Evolutionary conservation across 176 grass and related monocot species (phyloP).

Genomic region (Stipa capillata): DNA sequence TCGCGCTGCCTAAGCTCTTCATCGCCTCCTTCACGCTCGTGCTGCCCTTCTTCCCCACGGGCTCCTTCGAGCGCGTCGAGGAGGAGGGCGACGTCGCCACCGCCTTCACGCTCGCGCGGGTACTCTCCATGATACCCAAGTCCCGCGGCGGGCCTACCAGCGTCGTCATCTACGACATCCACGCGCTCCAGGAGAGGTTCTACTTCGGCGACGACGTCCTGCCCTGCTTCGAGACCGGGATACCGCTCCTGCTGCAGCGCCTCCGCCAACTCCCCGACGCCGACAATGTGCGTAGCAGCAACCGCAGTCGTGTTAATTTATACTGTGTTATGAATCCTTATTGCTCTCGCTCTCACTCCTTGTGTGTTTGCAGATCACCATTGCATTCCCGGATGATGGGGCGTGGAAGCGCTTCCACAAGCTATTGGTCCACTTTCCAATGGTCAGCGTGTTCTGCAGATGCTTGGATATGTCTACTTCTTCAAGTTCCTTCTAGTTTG

Average conservation of each 20-base stretch:
- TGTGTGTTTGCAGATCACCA: constrained; percentile 55
- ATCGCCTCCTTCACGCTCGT: constrained; percentile 89
- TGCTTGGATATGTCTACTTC: background rate
- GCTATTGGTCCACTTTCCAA: constrained; percentile 62
- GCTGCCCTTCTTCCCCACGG: constrained; percentile 94
- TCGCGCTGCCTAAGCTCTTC: constrained; percentile 85
- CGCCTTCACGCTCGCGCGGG: constrained; percentile 80
- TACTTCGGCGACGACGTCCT: constrained; percentile 80
- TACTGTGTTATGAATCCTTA: background rate
- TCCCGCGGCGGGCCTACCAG: constrained; percentile 87
- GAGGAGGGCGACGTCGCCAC: constrained; percentile 97
- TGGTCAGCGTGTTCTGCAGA: constrained; percentile 25
- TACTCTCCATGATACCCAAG: constrained; percentile 86
- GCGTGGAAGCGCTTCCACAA: constrained; percentile 98
- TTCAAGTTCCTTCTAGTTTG: background rate
- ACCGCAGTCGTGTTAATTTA: background rate
- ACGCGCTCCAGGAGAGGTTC: constrained; percentile 76
- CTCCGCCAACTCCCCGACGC: constrained; percentile 70
- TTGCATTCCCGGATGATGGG: constrained; percentile 96
- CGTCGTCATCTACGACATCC: constrained; percentile 95
- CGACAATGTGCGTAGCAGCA: constrained; percentile 45
- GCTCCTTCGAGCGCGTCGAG: constrained; percentile 93
- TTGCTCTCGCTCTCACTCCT: background rate
- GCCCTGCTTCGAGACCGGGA: constrained; percentile 80
- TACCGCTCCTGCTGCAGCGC: constrained; percentile 65